These are phyloP conservation scores for Thuja plicata DNA, from an alignment of 83 land plant genomes.

Conservation along the genomic window DNA sequence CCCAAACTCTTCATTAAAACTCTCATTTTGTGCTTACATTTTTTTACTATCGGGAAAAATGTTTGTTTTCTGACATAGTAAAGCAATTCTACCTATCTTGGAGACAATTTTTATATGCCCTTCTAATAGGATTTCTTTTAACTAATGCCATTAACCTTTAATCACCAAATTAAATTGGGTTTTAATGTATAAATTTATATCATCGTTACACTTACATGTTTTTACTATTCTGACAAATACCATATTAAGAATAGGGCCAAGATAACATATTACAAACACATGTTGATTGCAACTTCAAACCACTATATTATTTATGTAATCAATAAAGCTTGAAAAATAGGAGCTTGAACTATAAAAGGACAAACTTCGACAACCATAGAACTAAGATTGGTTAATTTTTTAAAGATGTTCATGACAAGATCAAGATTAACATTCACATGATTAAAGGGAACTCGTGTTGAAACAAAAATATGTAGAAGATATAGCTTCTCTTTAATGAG, in stretches of 20 bases:
- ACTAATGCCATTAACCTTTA: background rate
- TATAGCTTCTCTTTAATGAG: no score
- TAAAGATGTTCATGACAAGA: background rate
- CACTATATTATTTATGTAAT: background rate
- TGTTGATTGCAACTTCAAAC: background rate
- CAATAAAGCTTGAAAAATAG: background rate
- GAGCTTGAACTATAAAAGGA: background rate
- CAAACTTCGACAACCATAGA: background rate
- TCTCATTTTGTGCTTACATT: background rate
- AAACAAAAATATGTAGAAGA: background rate
- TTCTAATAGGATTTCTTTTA: background rate
- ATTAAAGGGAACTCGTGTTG: background rate
- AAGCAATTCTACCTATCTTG: no score
- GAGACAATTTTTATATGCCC: background rate
- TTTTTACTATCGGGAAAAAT: background rate
- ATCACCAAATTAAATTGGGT: background rate
- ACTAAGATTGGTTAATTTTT: background rate
- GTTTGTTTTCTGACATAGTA: background rate
- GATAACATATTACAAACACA: no score
- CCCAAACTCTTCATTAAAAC: background rate
- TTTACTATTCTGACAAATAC: no score
- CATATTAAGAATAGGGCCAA: background rate
- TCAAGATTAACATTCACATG: no score
- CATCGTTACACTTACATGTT: no score
- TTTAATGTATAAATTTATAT: no score